Percentiles rank a stretch among this genome's conserved stretches.
Conservation (phyloP, 1,139 yeast species). For the Hyphopichia burtonii region DNA sequence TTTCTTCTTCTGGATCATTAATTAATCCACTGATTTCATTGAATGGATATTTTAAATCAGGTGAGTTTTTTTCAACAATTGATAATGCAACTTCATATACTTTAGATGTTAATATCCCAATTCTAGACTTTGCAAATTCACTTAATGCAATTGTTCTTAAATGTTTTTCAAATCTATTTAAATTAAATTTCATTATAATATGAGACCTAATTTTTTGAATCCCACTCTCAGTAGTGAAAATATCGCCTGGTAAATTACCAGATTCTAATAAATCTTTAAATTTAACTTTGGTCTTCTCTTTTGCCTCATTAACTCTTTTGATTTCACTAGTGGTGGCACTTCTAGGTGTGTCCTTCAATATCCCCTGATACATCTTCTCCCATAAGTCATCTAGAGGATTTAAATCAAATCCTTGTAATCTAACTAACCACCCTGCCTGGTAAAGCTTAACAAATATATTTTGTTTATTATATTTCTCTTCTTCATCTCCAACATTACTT, state of each 20-base stretch:
- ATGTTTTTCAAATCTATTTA: constrained; percentile 65
- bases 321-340: constrained; percentile 55
- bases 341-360: constrained; percentile 51
- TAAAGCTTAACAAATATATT: constrained; percentile 46
- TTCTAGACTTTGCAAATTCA: constrained; percentile 60
- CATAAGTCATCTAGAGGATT: constrained; percentile 58
- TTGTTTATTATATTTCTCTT: constrained; percentile 24
- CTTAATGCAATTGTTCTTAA: constrained; percentile 65
- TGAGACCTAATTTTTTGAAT: constrained; percentile 44
- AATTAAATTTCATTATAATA: constrained; percentile 60
- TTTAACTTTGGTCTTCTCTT: constrained; percentile 53
- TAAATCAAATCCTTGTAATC: constrained; percentile 38
- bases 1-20: constrained; percentile 40
- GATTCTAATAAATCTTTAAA: constrained; percentile 34
- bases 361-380: constrained; percentile 51
- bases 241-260: constrained; percentile 27
- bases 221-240: constrained; percentile 32
- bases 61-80: constrained; percentile 57
- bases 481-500: constrained; percentile 29
- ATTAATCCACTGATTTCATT: constrained; percentile 36
- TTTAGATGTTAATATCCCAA: constrained; percentile 68
- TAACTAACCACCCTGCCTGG: constrained; percentile 55
- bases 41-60: constrained; percentile 34
- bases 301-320: constrained; percentile 65
- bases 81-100: constrained; percentile 62